Base-by-base conservation (phyloP, 306 rosid genomes). In the Gleditsia sinensis region DNA sequence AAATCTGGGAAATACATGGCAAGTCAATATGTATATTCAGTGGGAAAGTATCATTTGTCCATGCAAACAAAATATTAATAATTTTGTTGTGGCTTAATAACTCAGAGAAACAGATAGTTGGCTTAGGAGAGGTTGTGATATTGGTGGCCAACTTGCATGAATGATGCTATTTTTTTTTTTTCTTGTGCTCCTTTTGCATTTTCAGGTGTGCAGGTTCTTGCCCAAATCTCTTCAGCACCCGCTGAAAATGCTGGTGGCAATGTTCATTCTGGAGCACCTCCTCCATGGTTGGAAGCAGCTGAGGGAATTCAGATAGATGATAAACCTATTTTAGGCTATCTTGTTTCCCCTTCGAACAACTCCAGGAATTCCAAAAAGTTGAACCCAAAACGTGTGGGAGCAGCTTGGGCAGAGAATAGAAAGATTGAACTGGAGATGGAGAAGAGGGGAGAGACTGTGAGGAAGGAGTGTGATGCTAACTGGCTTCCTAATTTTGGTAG, bases 401-500 rank as follows among this genome's bases (percentile, higher is more conserved):
- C 97, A 61, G 99, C 93, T 61, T 94, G 99, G 99, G 99, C 93
- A 43, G 97, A 90, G 82, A 94, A 74, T 86, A 90, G 97, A 75
- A 88, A 88, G 87, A 80, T 85, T 77, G 97, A 92, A 82, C 45
- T 90, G 79, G 97, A 92, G 82, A 91, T 83, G 97, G 95, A 94
- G 79, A 92, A 75, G 83, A 88, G 99, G 76, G 97, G 99, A 72
- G 96, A 84, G 82, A 64, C 67, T 78, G 87, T 84, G 74, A 82
- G 70, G 78, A 81, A 63, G 14, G 84, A 83, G 17, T 83, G 69
- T 50, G 90, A 85, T 79, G 83, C 87, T 60, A 87, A 86, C 80
- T 94, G 97, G 97, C 95, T 94, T 84, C 95, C 99, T 74, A 88
- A 94, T 81, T 90, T 92, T 80, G 97, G 99, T 59, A 82, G 98